A percentile compares a stretch with the other conserved stretches of the same genome.
Conservation (phyloP, 495 filamentous ascomycete species). For the Talaromyces thailandensis region DNA sequence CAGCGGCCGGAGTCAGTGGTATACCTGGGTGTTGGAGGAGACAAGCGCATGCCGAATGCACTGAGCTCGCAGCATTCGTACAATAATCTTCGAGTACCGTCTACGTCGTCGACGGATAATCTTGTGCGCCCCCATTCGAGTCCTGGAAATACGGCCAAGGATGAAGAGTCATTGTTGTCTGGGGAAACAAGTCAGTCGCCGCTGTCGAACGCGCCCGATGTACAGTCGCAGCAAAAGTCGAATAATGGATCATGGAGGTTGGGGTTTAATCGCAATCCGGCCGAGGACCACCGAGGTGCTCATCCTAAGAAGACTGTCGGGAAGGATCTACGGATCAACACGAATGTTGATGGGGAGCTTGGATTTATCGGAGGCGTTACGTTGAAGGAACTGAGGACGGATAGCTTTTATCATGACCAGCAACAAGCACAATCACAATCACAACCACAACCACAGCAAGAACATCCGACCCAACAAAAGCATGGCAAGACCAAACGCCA, state of each 20-base stretch:
- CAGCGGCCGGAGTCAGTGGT: neutral
- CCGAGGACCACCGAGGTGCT: neutral
- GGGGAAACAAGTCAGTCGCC: constrained; percentile 20
- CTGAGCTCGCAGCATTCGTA: constrained; percentile 22
- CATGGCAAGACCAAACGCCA: constrained; percentile 54
- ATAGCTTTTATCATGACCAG: constrained; percentile 10
- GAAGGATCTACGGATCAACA: constrained; percentile 25
- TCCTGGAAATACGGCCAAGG: constrained; percentile 20
- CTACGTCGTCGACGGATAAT: constrained; percentile 17
- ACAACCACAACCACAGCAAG: neutral
- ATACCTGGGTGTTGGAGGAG: neutral
- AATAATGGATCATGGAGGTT: constrained; percentile 28
- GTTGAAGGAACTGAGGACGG: constrained; percentile 16
- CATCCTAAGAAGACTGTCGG: neutral
- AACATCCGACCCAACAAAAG: constrained; percentile 21
- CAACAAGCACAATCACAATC: constrained; percentile 23
- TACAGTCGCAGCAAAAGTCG: constrained; percentile 22
- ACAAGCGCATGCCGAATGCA: neutral
- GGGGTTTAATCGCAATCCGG: constrained; percentile 23
- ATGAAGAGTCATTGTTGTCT: constrained; percentile 18
- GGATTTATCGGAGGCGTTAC: constrained; percentile 5
- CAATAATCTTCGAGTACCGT: constrained; percentile 19
- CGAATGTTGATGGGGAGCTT: constrained; percentile 21
- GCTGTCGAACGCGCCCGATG: constrained; percentile 11
- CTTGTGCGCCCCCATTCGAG: constrained; percentile 26